Conservation (phyloP, 352 stramenopile species). For the Phytophthora litchii region DNA sequence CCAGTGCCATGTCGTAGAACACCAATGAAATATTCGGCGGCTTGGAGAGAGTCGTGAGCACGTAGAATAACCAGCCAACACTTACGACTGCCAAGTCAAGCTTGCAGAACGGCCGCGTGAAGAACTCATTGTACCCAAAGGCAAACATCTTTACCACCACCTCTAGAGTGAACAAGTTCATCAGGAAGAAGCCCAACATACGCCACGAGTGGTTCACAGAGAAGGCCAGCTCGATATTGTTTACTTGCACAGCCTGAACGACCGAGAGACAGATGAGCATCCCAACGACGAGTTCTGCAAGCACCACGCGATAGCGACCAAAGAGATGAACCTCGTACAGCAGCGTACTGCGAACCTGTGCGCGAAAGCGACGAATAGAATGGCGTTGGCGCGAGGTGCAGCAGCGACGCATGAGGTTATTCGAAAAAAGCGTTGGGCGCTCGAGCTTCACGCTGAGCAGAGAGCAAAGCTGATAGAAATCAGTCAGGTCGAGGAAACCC, state of each 20-base stretch:
- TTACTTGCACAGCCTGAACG: slow-evolving; percentile 81
- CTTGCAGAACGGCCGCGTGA: slow-evolving; percentile 78
- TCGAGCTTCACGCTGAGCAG: slow-evolving; percentile 77
- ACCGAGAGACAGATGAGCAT: slow-evolving; percentile 79
- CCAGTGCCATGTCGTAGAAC: slow-evolving; percentile 80
- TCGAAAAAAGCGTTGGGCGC: slow-evolving; percentile 49
- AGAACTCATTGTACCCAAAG: slow-evolving; percentile 80
- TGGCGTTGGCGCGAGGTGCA: slow-evolving; percentile 54
- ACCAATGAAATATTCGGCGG: slow-evolving; percentile 68
- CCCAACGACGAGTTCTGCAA: slow-evolving; percentile 76
- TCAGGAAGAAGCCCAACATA: slow-evolving; percentile 66
- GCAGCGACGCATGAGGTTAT: slow-evolving; percentile 48
- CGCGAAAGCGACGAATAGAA: slow-evolving; percentile 55
- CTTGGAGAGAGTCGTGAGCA: slow-evolving; percentile 67
- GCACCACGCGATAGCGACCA: slow-evolving; percentile 69
- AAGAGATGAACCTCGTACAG: slow-evolving; percentile 69
- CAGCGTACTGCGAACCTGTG: slow-evolving; percentile 56
- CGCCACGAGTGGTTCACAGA: slow-evolving; percentile 78
- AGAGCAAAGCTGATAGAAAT: slow-evolving; percentile 84
- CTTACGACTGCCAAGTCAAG: slow-evolving; percentile 72
- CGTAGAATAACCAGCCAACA: slow-evolving; percentile 85
- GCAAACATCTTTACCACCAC: slow-evolving; percentile 80
- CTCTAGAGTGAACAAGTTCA: slow-evolving; percentile 80
- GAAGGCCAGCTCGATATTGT: slow-evolving; percentile 82
- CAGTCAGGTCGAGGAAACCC: slow-evolving; percentile 61